Base-by-base conservation (phyloP, 2,329 filamentous ascomycete genomes). In the Beauveria caledonica region DNA sequence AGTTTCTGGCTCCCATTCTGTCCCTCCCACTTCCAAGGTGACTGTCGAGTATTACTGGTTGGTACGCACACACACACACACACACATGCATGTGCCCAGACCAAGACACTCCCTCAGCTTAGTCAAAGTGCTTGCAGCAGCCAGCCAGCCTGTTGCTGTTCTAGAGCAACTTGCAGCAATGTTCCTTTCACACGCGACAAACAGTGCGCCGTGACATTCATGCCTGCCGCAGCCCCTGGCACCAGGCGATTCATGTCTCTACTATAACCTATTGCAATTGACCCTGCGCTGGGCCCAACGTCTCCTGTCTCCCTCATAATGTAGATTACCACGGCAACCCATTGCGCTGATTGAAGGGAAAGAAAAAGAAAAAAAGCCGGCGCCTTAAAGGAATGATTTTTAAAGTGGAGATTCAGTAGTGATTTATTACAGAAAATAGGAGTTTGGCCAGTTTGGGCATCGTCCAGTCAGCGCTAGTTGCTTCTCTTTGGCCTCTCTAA, bases 111-210 rank as follows among this genome's bases (percentile, higher is more conserved):
- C 25, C 19, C 17, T 27, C 51, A 44, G n/a, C 39, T 44, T 36
- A 54, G 51, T 17, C 51, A 54, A 54, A 54, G 51, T 54, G 51
- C 13, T 54, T 54, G 51, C 51, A 54, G 51, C 36, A 51, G 10
- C 36, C 11, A 36, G 33, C 33, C 33, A n/a, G 36, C 33, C 48
- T 7, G 23, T n/a, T 13, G 33, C 33, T 13, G 17, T 11, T 17
- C 7, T 7, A 23, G 23, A 29, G 51, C 19, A 50, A 33, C 3
- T 11, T 33, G 13, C 25, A 51, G 15, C 39, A 21, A 5, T 51
- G 1, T 40, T 27, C 10, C n/a, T 19, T 42, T n/a, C 21, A 39
- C 21, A n/a, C 52, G 42, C 42, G 53, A 56, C 53, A 25, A 17
- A 23, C 3, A 44, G 23, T 54, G 51, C 29, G 48, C 40, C 42